Base-by-base conservation (phyloP, 164 flowering plant species). In the Paratinospora sagittata region DNA sequence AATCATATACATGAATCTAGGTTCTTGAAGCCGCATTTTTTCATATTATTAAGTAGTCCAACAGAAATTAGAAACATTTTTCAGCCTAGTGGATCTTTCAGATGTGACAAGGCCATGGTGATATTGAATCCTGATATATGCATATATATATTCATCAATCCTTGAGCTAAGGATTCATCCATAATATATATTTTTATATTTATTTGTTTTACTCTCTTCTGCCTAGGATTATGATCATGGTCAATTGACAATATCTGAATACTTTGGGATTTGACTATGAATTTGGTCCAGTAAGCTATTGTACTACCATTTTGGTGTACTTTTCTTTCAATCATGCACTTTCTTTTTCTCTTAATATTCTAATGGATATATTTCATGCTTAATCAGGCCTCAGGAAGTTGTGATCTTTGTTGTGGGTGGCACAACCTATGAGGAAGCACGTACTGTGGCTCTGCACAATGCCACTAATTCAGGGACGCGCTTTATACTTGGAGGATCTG, bases 341-440 rank as follows among this genome's bases (percentile, higher is more conserved):
- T n/a, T n/a, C n/a, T n/a, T n/a, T n/a, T 62, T 62, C 6, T 62
- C 17, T 62, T 26, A 5, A 12, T 62, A 12, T 9, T 62, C 34
- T 62, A 21, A 55, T 13, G 11, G 52, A 23, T 62, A 8, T 30
- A 27, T 70, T 66, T 63, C 27, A 13, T 63, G 49, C 67, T 64
- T 72, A 43, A 74, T 65, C 91, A 96, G 99, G 84, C 96, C 90
- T 27, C 98, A 96, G 71, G 98, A 96, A 34, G 99, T 96, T 24
- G 78, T 96, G 72, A 90, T 96, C 65, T 93, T 95, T 70, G 74
- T 95, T 66, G 93, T 93, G 73, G 99, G 99, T 24, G 99, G 99
- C 71, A 93, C 98, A 66, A 93, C 98, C 43, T 96, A 89, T 55
- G 98, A 96, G 81, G 99, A 96, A 74, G 84, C 99, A 73, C 94